phyloP scores from a whole-genome alignment of 805 yeast species.

The Barnettozyma botsteinii region DNA sequence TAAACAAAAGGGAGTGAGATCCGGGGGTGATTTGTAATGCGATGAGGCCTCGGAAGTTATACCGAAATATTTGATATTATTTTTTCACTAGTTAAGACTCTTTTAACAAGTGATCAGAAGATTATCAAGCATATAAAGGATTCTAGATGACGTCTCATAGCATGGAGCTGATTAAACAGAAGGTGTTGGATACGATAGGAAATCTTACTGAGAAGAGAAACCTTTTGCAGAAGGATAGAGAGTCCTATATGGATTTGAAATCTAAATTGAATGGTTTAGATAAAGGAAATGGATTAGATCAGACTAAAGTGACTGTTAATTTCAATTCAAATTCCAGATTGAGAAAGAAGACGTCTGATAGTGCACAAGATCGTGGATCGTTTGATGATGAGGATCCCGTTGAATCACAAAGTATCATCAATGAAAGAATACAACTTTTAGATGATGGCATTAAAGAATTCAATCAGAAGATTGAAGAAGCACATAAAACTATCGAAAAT shows the following conservation, averaged over 20 bases:
- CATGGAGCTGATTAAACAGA: constrained; percentile 17
- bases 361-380: no score
- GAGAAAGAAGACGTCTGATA: no score
- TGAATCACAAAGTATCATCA: constrained; percentile 28
- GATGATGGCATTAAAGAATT: constrained; percentile 38
- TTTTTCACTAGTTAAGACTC: no score
- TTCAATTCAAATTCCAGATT: constrained; percentile 17
- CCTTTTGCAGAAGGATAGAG: constrained; percentile 14
- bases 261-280: constrained; percentile 14
- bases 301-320: constrained; percentile 14
- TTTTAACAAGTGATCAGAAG: no score
- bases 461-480: constrained; percentile 34
- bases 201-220: constrained; percentile 8
- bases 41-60: no score
- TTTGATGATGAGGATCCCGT: constrained; percentile 30
- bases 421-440: constrained; percentile 26
- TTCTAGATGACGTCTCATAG: background rate
- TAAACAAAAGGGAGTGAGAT: no score
- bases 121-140: no score
- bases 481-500: constrained; percentile 28
- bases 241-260: constrained; percentile 19
- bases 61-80: no score
- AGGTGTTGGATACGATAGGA: constrained; percentile 4
- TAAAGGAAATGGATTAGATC: constrained; percentile 4
- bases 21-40: no score